Base-by-base conservation (phyloP, 306 rosid species). In the Castanea mollissima region DNA sequence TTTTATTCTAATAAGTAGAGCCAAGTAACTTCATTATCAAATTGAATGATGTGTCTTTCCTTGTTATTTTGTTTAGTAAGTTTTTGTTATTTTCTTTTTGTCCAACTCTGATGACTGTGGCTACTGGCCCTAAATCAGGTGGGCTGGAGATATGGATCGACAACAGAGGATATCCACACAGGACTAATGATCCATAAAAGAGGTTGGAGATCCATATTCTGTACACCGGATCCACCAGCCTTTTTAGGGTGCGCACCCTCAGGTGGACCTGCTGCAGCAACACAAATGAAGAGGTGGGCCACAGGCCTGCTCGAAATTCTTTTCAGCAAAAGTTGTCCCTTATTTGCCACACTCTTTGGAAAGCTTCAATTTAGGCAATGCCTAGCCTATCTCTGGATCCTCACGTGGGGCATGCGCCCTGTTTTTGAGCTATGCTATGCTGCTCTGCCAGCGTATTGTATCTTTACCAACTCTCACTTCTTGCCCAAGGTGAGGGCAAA, bases 301-400 rank as follows among this genome's bases (percentile, higher is more conserved):
- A 80, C 90, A 1, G 88, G 92, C n/a, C 69, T 79, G 0, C 81
- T 84, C n/a, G 87, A 86, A 84, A 29, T 84, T 57, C 59, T 89
- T 5, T 5, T 84, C 16, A 80, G 85, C 78, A 74, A 11, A 71
- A 21, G 78, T 11, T 74, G 76, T 31, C 88, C 90, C 80, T 32
- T 86, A 14, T 10, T 80, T 46, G 56, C 58, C 11, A 31, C 79
- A 8, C 35, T 76, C 46, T 67, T 12, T 62, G 81, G 11, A 11
- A 78, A 83, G 35, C 86, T 89, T 60, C 82, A 74, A 13, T 58
- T 84, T 19, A 75, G 90, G 58, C 87, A 82, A 60, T 81, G 79
- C 71, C 21, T 86, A 65, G 34, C 31, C 32, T 89, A 89, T 65
- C 1, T 82, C 5, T 80, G 78, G 82, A 0, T 76, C 18, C 55